A percentile compares a stretch with the other conserved stretches of the same genome.
These are phyloP conservation scores for Osmanthus fragrans DNA, from an alignment of 257 asterid species.

Conservation along the genomic window DNA sequence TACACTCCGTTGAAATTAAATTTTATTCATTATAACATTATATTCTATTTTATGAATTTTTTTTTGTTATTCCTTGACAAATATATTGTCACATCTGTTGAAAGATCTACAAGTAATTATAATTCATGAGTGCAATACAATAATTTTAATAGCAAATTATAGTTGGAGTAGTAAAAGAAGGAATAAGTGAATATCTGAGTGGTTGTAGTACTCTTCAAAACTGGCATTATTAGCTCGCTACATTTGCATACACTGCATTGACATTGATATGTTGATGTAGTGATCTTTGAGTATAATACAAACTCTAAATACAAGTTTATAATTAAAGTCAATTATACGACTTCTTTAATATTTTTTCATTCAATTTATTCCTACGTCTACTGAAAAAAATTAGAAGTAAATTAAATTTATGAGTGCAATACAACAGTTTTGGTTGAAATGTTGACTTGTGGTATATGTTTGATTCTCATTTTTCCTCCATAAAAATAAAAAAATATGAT, in stretches of 20 bases:
- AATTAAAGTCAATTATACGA: too few relatives aligned
- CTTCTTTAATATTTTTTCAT: not conserved
- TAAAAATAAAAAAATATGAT: too few relatives aligned
- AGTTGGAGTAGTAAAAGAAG: not conserved
- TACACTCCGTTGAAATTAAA: not conserved
- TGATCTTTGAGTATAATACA: not conserved
- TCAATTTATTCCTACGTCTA: too few relatives aligned
- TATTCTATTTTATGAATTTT: not conserved
- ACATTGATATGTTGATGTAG: not conserved
- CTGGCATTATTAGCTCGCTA: not conserved
- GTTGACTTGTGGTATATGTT: too few relatives aligned
- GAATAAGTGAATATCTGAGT: slow-evolving; percentile 1
- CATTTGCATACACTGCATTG: not conserved
- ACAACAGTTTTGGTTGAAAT: too few relatives aligned
- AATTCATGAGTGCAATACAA: not conserved
- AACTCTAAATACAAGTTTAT: too few relatives aligned
- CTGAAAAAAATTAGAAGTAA: too few relatives aligned
- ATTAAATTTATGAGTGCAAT: too few relatives aligned
- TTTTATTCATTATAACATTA: not conserved
- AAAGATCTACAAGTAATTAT: not conserved
- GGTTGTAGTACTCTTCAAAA: not conserved
- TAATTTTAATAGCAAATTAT: not conserved
- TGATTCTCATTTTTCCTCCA: too few relatives aligned
- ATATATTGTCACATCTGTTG: not conserved
- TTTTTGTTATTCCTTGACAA: not conserved